These are phyloP conservation scores for Echinosophora koreensis DNA, from an alignment of 306 rosid species.

Conservation along the genomic window DNA sequence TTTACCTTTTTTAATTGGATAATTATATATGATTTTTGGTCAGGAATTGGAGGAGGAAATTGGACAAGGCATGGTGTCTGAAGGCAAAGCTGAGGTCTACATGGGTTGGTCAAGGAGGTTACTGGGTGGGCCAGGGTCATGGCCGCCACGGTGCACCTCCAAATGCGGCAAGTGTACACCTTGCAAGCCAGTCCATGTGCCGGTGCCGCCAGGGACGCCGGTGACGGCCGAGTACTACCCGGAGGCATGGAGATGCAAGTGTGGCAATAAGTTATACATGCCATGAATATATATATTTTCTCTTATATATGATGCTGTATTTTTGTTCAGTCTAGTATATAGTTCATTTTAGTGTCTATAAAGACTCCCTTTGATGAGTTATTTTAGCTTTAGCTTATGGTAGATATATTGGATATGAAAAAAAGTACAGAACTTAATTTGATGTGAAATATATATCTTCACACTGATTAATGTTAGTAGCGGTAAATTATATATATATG, in stretches of 20 bases:
- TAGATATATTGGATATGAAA: conserved; percentile 44
- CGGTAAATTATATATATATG: conserved; percentile 29
- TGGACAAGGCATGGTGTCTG: conserved; percentile 23
- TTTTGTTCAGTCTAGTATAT: conserved; percentile 40
- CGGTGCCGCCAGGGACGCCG: conserved; percentile 91
- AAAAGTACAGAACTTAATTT: conserved; percentile 43
- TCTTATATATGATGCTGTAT: conserved; percentile 32
- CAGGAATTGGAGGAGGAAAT: conserved; percentile 39
- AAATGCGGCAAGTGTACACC: conserved; percentile 90
- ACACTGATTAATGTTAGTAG: conserved; percentile 41
- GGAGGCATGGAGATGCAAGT: conserved; percentile 99
- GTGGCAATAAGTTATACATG: conserved; percentile 89
- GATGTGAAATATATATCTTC: conserved; percentile 37
- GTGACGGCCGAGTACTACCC: conserved; percentile 91
- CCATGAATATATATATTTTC: conserved; percentile 61
- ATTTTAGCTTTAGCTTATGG: conserved; percentile 41
- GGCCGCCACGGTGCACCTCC: conserved; percentile 78
- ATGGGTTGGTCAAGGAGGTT: conserved; percentile 58
- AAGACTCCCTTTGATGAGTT: conserved; percentile 42
- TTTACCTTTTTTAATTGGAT: neutral
- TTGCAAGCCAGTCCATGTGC: conserved; percentile 83
- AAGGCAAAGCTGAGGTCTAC: neutral
- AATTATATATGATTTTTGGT: neutral
- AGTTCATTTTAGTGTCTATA: conserved; percentile 33
- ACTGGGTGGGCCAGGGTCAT: conserved; percentile 80